Base-by-base conservation (phyloP, 2,329 filamentous ascomycete species). In the Fusarium graminum region DNA sequence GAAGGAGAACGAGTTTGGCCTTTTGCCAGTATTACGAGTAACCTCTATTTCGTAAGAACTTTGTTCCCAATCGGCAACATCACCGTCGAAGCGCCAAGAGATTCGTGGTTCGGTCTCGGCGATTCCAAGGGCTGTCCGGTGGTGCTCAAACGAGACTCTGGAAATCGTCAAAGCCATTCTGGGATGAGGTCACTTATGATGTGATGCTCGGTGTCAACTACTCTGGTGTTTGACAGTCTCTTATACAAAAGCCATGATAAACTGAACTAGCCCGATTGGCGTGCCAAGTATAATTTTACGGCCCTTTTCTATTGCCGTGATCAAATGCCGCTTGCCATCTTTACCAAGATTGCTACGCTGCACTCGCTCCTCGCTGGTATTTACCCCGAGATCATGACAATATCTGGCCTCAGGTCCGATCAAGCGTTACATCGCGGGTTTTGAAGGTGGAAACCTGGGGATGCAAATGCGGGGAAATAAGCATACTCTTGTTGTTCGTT, bases 41-140 rank as follows among this genome's bases (percentile, higher is more conserved):
- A 84, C 72, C 54, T 83, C 78, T 4, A 85, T 61, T 6, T 81
- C 80, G 41, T 84, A 84, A 9, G 75, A 70, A 7, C 68, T 74
- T 62, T 84, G 82, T 6, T 75, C 74, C 81, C 81, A 84, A 59
- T 80, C 69, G 1, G 72, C 42, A 9, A 73, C 76, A 8, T 75
- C 69, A 3, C 79, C 79, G 5, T 74, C 74, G 43, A 83, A 82
- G 6, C 76, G 68, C 82, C 82, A 85, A 2, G 82, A 83, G 41
- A 85, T 79, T 0, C 82, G 76, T 10, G 82, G 82, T 11, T 73
- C 52, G 0, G 74, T 67, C 52, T 83, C 81, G 4, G 75, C 79
- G 28, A 84, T 82, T 7, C 82, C 82, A 4, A 84, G 65, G 17
- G 79, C 74, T 6, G 68, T 55, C 2, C 74, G 74, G 34, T 82